Percentiles rank a stretch among this genome's conserved stretches.
These are phyloP conservation scores for Hypoxylon sp. DNA, from an alignment of 2,329 filamentous ascomycete species.

Conservation along the genomic window DNA sequence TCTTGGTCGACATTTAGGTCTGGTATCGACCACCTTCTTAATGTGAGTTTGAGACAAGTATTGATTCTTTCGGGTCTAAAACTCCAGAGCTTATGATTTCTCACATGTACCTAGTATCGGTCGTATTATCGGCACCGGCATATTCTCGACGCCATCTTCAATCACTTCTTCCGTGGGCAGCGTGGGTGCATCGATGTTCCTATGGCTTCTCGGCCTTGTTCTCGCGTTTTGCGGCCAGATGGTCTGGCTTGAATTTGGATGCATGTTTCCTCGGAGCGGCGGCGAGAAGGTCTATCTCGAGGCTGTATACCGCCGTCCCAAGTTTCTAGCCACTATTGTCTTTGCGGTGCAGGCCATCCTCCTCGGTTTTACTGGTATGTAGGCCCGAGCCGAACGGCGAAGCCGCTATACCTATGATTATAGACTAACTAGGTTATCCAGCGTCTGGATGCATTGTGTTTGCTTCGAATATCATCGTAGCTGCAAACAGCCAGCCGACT, in stretches of 20 bases:
- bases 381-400: no score
- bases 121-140: conserved; percentile 14
- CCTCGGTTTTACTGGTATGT: conserved; percentile 9
- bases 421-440: background rate
- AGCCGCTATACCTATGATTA: background rate
- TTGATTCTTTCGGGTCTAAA: background rate
- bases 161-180: conserved; percentile 9
- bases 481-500: background rate
- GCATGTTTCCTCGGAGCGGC: conserved; percentile 12
- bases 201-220: conserved; percentile 9
- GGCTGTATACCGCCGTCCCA: conserved; percentile 2
- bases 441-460: conserved; percentile 13
- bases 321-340: conserved; percentile 8
- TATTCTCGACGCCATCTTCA: conserved; percentile 10
- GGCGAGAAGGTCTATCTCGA: conserved; percentile 17
- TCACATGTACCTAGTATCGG: conserved; percentile 11
- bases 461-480: conserved; percentile 9
- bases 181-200: conserved; percentile 5
- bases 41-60: conserved; percentile 1
- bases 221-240: conserved; percentile 14
- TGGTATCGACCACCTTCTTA: conserved; percentile 9
- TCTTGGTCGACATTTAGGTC: conserved; percentile 11
- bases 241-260: conserved; percentile 11
- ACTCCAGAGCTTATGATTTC: background rate
- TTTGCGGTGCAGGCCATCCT: conserved; percentile 8